A percentile compares a stretch with the other conserved stretches of the same genome.
These are phyloP conservation scores for Aristolochia contorta DNA, from an alignment of 164 flowering plant genomes.

Conservation along the genomic window DNA sequence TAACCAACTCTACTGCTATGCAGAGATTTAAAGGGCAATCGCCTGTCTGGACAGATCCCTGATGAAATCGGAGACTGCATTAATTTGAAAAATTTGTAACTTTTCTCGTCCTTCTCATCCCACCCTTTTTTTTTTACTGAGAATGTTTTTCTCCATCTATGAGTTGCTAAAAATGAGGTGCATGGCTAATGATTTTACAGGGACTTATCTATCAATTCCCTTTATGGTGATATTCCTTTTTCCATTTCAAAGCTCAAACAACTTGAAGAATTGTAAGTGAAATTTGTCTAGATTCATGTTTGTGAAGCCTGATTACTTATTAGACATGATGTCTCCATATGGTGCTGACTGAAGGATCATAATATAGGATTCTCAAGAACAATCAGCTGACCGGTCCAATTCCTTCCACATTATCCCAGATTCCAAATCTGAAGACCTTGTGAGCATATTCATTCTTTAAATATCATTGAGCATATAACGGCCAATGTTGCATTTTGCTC, in stretches of 20 bases:
- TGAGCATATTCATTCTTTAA: constrained; percentile 17
- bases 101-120: neutral
- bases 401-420: constrained; percentile 84
- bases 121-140: neutral
- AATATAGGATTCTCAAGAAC: constrained; percentile 62
- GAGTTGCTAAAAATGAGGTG: neutral
- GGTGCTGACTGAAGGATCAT: neutral
- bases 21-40: constrained; percentile 84
- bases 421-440: constrained; percentile 81
- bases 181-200: constrained; percentile 25
- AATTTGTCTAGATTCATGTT: neutral
- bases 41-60: constrained; percentile 79
- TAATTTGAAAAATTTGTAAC: constrained; percentile 43
- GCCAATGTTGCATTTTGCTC: neutral
- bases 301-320: neutral
- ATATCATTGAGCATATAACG: no score
- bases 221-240: constrained; percentile 82
- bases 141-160: neutral
- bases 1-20: neutral
- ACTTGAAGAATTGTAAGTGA: constrained; percentile 66
- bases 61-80: constrained; percentile 86
- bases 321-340: neutral
- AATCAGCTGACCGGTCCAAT: constrained; percentile 84
- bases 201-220: constrained; percentile 60
- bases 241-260: constrained; percentile 73